A percentile compares a stretch with the other conserved stretches of the same genome.
These are phyloP conservation scores for Gypsophila paniculata DNA, from an alignment of 179 eudicot species.

Conservation along the genomic window DNA sequence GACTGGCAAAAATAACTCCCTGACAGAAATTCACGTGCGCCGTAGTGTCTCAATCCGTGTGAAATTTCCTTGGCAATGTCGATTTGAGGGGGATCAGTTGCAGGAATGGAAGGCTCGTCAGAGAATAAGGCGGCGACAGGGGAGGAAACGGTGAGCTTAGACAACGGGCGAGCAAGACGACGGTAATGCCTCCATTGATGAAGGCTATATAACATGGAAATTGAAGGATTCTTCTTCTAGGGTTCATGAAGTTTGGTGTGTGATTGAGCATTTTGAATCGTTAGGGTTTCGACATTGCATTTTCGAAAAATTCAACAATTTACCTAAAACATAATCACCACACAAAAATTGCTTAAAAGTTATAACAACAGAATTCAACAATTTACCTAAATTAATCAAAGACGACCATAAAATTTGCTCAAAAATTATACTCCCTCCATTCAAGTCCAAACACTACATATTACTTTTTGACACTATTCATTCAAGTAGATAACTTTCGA, in stretches of 20 bases:
- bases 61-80: slow-evolving; percentile 28
- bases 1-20: slow-evolving; percentile 24
- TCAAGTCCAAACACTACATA: no score
- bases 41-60: slow-evolving; percentile 25
- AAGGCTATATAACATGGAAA: slow-evolving; percentile 33
- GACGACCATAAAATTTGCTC: no score
- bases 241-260: slow-evolving; percentile 28
- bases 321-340: background rate
- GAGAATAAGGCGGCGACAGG: slow-evolving; percentile 23
- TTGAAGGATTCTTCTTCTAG: background rate
- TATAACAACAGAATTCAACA: no score
- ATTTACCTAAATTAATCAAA: no score
- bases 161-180: slow-evolving; percentile 26
- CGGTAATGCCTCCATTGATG: slow-evolving; percentile 27
- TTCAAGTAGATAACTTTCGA: no score
- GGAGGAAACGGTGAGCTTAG: slow-evolving; percentile 32
- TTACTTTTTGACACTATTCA: no score
- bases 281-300: background rate
- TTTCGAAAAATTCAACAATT: background rate
- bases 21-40: slow-evolving; percentile 19
- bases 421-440: no score
- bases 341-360: no score
- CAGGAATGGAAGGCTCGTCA: slow-evolving; percentile 16
- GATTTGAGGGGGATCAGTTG: background rate
- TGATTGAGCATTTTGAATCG: no score